Base-by-base conservation (phyloP, 495 filamentous ascomycete species). In the Trichoderma reesei region DNA sequence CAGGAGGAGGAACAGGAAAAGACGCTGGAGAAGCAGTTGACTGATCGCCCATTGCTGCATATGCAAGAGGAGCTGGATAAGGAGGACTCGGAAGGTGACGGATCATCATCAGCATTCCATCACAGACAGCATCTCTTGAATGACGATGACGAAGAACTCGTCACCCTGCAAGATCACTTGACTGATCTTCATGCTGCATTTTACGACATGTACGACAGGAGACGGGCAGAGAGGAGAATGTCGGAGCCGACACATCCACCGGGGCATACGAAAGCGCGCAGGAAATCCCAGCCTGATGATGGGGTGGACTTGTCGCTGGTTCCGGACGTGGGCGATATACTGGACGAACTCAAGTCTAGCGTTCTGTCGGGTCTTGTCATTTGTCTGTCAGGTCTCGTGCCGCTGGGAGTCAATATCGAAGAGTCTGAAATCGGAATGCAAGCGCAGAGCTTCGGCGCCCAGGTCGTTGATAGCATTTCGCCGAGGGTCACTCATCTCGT, bases 351-450 rank as follows among this genome's bases (percentile, higher is more conserved):
- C 70, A 98, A 98, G 73, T 72, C 75, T 1, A 75, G 79, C 33
- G 85, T 92, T 10, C 85, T 98, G 2, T 80, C 76, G 0, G 87
- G 84, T 16, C 84, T 85, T 31, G 81, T 83, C 6, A 77, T 98
- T 41, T 91, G 94, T 5, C 88, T 97, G 66, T 96, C 94, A 0
- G 94, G 95, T 5, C 85, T 98, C 6, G 83, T 97, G 10, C 92
- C 92, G 18, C 72, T 94, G 5, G 86, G 86, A 5, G 80, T 87
- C n/a, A 86, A 95, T 67, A 83, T 90, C 44, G 67, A 70, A 41
- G 87, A 83, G 61, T 87, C 88, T 26, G 94, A 98, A 72, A 87
- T 95, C 46, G 90, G 87, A 2, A 75, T 90, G 18, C 95, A 92
- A 82, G 86, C 91, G 5, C 85, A 84, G 68, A 88, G 81, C 67